Base-by-base conservation (phyloP, 75 land plant genomes). In the Pinus tabuliformis region DNA sequence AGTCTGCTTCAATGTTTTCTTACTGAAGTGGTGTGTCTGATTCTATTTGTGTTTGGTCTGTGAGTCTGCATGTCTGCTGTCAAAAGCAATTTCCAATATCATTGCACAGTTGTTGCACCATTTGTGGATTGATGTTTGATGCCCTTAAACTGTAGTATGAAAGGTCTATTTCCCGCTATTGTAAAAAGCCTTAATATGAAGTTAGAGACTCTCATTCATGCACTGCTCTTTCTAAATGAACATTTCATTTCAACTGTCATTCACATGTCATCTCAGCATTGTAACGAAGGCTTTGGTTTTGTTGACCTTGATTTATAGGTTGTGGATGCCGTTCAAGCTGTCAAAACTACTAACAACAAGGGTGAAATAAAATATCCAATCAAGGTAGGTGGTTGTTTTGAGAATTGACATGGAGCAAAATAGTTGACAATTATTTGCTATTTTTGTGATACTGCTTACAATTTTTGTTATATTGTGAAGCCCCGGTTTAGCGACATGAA, bases 271-370 rank as follows among this genome's bases (percentile, higher is more conserved):
- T n/a, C 6, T 6, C 39, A n/a, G 70, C 3, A 39, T 37, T 18
- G n/a, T 66, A 8, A 9, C 24, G 6, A 72, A 8, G 9, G 73
- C 73, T 33, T 70, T 49, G 15, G 16, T 59, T 15, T 76, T 68
- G 57, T 58, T 21, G 22, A 26, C 18, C 30, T 37, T 64, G 42
- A 62, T 80, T 75, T 64, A 14, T 70, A 97, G 98, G 99, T 88
- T 75, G 99, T 95, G 16, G 99, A 97, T 80, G 98, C 99, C 52
- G 99, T 97, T 22, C 91, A 78, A 83, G 91, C 98, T 70, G 95
- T 97, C 6, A 97, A 97, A 80, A 91, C 90, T 77, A 87, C 91
- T 28, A 92, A 90, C 80, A 84, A 89, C 20, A 85, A 88, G 73
- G 98, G 99, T 12, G 99, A 97, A 79, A 71, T 86, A 16, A 97